Evolutionary conservation across 2,329 filamentous ascomycete species (phyloP).

Genomic region (Trichoderma sp.): DNA sequence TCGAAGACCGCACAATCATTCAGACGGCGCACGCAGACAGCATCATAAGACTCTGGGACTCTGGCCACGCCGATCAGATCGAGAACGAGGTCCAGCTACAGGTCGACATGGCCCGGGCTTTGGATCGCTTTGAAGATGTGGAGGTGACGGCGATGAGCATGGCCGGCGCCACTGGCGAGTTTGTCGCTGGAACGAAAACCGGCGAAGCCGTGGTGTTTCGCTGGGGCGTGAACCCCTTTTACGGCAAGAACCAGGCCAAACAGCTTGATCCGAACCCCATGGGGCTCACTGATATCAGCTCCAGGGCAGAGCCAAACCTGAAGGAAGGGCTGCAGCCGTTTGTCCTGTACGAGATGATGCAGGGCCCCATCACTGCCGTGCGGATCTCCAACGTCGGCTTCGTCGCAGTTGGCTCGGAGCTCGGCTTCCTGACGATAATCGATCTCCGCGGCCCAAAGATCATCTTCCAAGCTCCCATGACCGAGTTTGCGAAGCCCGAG

Average conservation of each 20-base stretch:
- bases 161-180: slow-evolving; percentile 77
- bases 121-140: slow-evolving; percentile 76
- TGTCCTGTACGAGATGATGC: slow-evolving; percentile 78
- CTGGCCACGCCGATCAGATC: slow-evolving; percentile 87
- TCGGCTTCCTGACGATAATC: slow-evolving; percentile 77
- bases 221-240: slow-evolving; percentile 80
- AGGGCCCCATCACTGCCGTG: slow-evolving; percentile 76
- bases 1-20: slow-evolving; percentile 81
- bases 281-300: slow-evolving; percentile 72
- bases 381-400: slow-evolving; percentile 93
- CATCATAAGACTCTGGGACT: slow-evolving; percentile 89
- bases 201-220: slow-evolving; percentile 88
- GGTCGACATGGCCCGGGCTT: slow-evolving; percentile 79
- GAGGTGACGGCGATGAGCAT: slow-evolving; percentile 80
- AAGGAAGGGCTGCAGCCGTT: slow-evolving; percentile 82
- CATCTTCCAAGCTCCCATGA: slow-evolving; percentile 73
- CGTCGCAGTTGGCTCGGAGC: slow-evolving; percentile 81
- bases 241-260: slow-evolving; percentile 60
- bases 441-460: slow-evolving; percentile 86
- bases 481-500: slow-evolving; percentile 74
- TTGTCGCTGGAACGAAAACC: slow-evolving; percentile 76
- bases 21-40: slow-evolving; percentile 89
- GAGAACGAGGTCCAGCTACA: slow-evolving; percentile 83
- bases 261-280: slow-evolving; percentile 63
- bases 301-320: slow-evolving; percentile 69